These are phyloP conservation scores for Crithidia brevicula DNA, from an alignment of 208 protist species.

Conservation along the genomic window DNA sequence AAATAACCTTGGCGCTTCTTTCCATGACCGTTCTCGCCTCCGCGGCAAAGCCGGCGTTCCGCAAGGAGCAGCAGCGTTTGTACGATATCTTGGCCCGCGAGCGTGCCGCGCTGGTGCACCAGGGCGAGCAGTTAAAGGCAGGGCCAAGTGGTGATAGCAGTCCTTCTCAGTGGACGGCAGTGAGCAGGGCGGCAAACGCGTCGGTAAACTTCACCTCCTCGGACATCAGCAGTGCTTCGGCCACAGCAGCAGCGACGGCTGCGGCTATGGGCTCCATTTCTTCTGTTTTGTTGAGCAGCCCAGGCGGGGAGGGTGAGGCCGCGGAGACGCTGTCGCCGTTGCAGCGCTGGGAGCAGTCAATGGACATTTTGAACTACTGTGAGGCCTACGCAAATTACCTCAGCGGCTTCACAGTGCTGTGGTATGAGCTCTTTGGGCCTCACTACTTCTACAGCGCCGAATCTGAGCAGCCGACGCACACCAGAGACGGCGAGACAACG, in stretches of 20 bases:
- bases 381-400: constrained; percentile 61
- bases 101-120: constrained; percentile 11
- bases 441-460: constrained; percentile 32
- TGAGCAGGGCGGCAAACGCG: neutral
- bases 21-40: constrained; percentile 27
- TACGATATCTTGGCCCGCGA: constrained; percentile 15
- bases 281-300: neutral
- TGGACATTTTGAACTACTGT: constrained; percentile 40
- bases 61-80: constrained; percentile 19
- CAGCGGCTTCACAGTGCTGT: constrained; percentile 51
- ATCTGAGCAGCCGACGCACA: neutral
- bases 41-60: constrained; percentile 20
- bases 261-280: neutral
- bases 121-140: constrained; percentile 15
- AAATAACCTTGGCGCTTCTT: constrained; percentile 22
- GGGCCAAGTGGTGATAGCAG: too few relatives aligned
- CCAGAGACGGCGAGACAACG: neutral
- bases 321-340: constrained; percentile 12
- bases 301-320: neutral
- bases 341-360: constrained; percentile 28
- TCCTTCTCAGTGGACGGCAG: neutral
- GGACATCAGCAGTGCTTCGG: constrained; percentile 2
- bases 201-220: neutral
- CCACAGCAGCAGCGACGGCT: neutral
- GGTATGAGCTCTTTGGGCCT: constrained; percentile 68